Conservation (phyloP, 2,329 filamentous ascomycete species). For the Cercospora sp. region DNA sequence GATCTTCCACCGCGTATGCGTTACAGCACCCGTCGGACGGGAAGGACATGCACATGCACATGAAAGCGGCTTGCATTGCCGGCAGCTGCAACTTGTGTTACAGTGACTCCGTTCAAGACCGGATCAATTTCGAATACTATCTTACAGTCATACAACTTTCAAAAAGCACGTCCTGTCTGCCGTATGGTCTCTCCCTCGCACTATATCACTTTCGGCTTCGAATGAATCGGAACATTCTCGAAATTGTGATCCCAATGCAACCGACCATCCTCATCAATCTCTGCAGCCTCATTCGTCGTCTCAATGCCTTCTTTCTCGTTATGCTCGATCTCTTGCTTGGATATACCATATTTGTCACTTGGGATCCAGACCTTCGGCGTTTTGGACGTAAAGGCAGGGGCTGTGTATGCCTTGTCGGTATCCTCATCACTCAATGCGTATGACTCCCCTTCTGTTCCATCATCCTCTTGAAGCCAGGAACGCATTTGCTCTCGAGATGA, state of each 20-base stretch:
- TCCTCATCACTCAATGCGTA: slow-evolving; percentile 32
- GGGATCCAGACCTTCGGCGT: slow-evolving; percentile 51
- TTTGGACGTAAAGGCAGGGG: slow-evolving; percentile 47
- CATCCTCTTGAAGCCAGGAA: slow-evolving; percentile 28
- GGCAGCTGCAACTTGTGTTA: background rate
- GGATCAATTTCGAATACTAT: background rate
- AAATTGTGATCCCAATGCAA: slow-evolving; percentile 48
- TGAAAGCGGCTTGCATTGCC: background rate
- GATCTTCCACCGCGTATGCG: background rate
- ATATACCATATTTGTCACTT: slow-evolving; percentile 47
- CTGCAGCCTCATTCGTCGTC: slow-evolving; percentile 50
- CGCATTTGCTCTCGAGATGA: slow-evolving; percentile 28
- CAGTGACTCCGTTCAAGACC: background rate
- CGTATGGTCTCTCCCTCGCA: background rate
- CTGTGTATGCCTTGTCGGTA: slow-evolving; percentile 45
- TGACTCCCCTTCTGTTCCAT: slow-evolving; percentile 26
- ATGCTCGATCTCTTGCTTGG: slow-evolving; percentile 45
- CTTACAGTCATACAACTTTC: background rate
- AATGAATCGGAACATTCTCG: slow-evolving; percentile 47
- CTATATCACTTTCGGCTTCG: slow-evolving; percentile 36
- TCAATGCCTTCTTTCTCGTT: slow-evolving; percentile 43
- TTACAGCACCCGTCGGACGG: background rate
- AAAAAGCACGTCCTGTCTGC: slow-evolving; percentile 2
- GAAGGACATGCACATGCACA: background rate
- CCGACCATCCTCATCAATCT: slow-evolving; percentile 49